A percentile compares a stretch with the other conserved stretches of the same genome.
Conservation (phyloP, 768 basidiomycete species). For the Candolleomyces eurysporus region DNA sequence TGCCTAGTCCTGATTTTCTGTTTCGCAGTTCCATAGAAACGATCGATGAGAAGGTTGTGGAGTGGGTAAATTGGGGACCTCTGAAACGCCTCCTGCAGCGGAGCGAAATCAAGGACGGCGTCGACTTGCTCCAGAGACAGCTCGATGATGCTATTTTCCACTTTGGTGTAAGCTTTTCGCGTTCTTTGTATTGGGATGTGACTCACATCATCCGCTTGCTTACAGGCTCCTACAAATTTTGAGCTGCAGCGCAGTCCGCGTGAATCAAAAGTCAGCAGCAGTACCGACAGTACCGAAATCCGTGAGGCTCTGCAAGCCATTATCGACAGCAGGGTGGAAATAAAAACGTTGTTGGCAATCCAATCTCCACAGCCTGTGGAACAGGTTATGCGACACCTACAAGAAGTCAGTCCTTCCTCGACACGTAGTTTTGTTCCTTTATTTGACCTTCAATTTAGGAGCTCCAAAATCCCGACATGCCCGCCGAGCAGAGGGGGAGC, state of each 20-base stretch:
- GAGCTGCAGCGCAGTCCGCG: slow-evolving; percentile 24
- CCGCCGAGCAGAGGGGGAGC: slow-evolving; percentile 24
- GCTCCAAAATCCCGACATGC: slow-evolving; percentile 31
- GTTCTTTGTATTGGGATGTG: neutral
- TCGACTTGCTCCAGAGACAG: slow-evolving; percentile 35
- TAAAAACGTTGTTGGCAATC: slow-evolving; percentile 30
- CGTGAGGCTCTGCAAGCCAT: slow-evolving; percentile 32
- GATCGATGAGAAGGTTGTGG: slow-evolving; percentile 28
- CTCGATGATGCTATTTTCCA: slow-evolving; percentile 35
- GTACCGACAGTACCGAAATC: slow-evolving; percentile 32
- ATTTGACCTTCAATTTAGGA: slow-evolving; percentile 22
- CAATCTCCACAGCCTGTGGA: slow-evolving; percentile 29
- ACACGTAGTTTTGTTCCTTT: neutral
- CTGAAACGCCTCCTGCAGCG: slow-evolving; percentile 37
- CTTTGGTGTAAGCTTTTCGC: slow-evolving; percentile 29
- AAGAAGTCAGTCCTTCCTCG: slow-evolving; percentile 28
- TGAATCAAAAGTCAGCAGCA: slow-evolving; percentile 26
- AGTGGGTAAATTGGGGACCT: slow-evolving; percentile 36
- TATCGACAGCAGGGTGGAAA: slow-evolving; percentile 29
- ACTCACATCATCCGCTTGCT: slow-evolving; percentile 10
- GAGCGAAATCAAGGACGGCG: slow-evolving; percentile 38
- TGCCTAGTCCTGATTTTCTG: neutral
- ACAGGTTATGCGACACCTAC: slow-evolving; percentile 41
- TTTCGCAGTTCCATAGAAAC: slow-evolving; percentile 23
- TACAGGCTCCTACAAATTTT: slow-evolving; percentile 17